These are phyloP conservation scores for Ajuga chamaepitys DNA, from an alignment of 257 asterid species.

Conservation along the genomic window DNA sequence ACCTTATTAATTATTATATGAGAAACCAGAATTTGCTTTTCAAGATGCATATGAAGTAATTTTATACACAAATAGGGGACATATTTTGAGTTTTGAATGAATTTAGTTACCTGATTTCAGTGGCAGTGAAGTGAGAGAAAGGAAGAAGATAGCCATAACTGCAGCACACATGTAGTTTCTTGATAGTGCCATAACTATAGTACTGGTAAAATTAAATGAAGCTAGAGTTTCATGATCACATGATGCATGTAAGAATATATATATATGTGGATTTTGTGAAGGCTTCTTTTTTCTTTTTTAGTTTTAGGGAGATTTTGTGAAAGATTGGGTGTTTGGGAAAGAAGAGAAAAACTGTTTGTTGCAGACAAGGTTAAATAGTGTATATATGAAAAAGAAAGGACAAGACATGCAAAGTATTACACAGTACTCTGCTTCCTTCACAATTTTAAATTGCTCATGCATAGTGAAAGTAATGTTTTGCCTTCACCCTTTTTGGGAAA, in stretches of 20 bases:
- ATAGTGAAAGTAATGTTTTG: neutral
- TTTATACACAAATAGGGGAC: neutral
- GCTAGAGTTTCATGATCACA: neutral
- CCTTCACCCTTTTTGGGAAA: neutral
- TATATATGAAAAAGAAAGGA: neutral
- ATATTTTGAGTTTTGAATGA: too few relatives aligned
- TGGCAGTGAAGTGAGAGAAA: constrained; percentile 25
- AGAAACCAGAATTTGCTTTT: too few relatives aligned
- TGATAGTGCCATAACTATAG: constrained; percentile 23
- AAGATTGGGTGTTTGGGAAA: neutral
- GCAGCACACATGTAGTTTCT: constrained; percentile 22
- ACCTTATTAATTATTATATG: too few relatives aligned
- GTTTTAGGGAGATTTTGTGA: too few relatives aligned
- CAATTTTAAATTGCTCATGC: neutral
- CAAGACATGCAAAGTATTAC: too few relatives aligned
- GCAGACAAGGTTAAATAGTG: neutral
- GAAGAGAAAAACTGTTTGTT: neutral
- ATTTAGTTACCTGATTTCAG: constrained; percentile 32
- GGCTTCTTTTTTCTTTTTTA: too few relatives aligned
- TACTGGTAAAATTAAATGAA: neutral
- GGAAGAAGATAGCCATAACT: constrained; percentile 19
- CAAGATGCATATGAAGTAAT: neutral
- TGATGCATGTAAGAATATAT: too few relatives aligned
- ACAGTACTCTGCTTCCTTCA: neutral
- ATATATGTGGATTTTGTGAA: too few relatives aligned